Evolutionary conservation across 2,329 filamentous ascomycete genomes (phyloP), one percentile per base, ranked within the genome.

Genomic region (Aspergillus sp.): DNA sequence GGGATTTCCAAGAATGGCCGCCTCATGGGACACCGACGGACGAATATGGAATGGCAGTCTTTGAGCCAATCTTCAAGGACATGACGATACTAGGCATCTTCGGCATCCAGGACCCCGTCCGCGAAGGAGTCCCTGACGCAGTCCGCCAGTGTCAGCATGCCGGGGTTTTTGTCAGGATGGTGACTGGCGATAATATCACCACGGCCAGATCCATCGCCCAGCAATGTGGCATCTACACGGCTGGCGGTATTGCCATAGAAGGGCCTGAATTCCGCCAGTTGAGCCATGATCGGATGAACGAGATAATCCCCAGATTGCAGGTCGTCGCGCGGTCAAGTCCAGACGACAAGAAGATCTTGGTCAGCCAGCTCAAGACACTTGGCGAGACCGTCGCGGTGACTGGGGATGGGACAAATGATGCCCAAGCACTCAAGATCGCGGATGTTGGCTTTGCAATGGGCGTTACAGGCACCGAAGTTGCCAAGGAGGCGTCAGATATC

Each of bases 371-470:
- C 60, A 90, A 90, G 73, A 87, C 87, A 61, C 81, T 87, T 69
- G 86, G 86, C 46, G 89, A 93, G 72, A 91, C 87, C 15, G 90
- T 93, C 51, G 90, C 90, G 44, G 90, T 93, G 11, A 93, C 90
- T 31, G 90, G 90, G 64, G 90, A 93, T 67, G 90, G 90, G 55
- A 93, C 90, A 66, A 93, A 93, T 71, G 90, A 93, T 73, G 90
- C 89, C 3, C 90, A 90, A 25, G 90, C 90, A 50, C 81, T 93
- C 48, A 92, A 90, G 76, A 87, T 87, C 67, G 90, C 90, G 6
- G 90, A 93, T 68, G 87, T 93, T 50, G 90, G 90, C 27, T 93
- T 93, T 75, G 91, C 90, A 15, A 93, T 93, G 90, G 90, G 90
- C 64, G 90, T 93, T 52, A 84, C 90, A 14, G 90, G 90, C 60